Percentiles rank a stretch among this genome's conserved stretches.
Evolutionary conservation across 495 filamentous ascomycete species (phyloP).

Genomic region (Hyphodiscus hymeniophilus): DNA sequence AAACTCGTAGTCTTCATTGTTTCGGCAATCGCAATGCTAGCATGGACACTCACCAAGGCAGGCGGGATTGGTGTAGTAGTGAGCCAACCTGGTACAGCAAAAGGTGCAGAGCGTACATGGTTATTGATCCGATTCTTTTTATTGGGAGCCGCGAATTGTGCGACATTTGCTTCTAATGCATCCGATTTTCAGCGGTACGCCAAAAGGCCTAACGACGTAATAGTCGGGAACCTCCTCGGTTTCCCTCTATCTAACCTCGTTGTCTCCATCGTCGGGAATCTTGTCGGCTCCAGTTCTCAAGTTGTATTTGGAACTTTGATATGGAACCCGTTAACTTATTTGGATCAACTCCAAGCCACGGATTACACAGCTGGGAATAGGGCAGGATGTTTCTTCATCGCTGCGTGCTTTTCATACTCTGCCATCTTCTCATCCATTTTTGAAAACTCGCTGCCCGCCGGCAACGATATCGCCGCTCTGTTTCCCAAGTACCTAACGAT

Average conservation of each 20-base stretch:
- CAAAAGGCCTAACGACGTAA: slow-evolving; percentile 27
- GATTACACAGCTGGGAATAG: slow-evolving; percentile 25
- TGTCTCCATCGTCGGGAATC: slow-evolving; percentile 29
- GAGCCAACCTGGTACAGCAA: slow-evolving; percentile 23
- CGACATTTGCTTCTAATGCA: slow-evolving; percentile 32
- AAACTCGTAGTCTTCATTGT: slow-evolving; percentile 28
- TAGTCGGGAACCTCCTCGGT: slow-evolving; percentile 28
- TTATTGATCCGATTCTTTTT: slow-evolving; percentile 30
- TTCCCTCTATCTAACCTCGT: slow-evolving; percentile 26
- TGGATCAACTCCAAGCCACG: slow-evolving; percentile 26
- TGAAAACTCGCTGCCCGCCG: slow-evolving; percentile 24
- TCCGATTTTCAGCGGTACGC: slow-evolving; percentile 33
- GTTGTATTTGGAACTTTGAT: slow-evolving; percentile 28
- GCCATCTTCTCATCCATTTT: slow-evolving; percentile 26
- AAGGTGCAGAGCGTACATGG: slow-evolving; percentile 25
- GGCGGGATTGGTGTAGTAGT: slow-evolving; percentile 22
- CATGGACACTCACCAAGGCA: slow-evolving; percentile 26
- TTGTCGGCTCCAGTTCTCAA: slow-evolving; percentile 30
- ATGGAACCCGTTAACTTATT: slow-evolving; percentile 33
- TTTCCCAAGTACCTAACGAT: slow-evolving; percentile 43
- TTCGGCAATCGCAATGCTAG: slow-evolving; percentile 29
- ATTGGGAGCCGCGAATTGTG: slow-evolving; percentile 29
- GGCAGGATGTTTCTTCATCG: slow-evolving; percentile 38
- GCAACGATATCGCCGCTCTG: slow-evolving; percentile 38
- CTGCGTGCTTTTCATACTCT: slow-evolving; percentile 28